A percentile compares a stretch with the other conserved stretches of the same genome.
Evolutionary conservation across 2,329 filamentous ascomycete species (phyloP).

Genomic region (Colletotrichum simmondsii): DNA sequence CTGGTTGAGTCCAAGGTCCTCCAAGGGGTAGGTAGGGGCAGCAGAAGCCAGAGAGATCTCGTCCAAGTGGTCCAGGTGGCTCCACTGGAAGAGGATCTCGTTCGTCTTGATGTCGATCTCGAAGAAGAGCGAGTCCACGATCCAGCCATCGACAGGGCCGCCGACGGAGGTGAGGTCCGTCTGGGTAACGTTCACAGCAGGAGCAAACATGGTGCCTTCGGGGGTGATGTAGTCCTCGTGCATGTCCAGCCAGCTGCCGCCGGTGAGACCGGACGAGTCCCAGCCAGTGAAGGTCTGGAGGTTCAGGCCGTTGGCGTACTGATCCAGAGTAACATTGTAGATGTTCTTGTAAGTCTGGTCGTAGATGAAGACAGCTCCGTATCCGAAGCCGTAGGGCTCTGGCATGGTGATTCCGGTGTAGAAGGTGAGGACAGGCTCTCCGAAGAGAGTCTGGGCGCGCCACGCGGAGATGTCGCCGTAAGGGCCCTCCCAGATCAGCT

Average conservation of each 20-base stretch:
- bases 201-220: constrained; percentile 52
- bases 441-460: constrained; percentile 42
- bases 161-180: constrained; percentile 41
- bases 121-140: constrained; percentile 50
- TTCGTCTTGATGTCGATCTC: constrained; percentile 54
- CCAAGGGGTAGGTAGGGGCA: constrained; percentile 34
- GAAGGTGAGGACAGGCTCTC: constrained; percentile 43
- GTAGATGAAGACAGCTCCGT: constrained; percentile 44
- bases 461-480: constrained; percentile 40
- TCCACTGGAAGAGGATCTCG: constrained; percentile 53
- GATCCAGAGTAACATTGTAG: constrained; percentile 16
- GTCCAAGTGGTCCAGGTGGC: constrained; percentile 45
- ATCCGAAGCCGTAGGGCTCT: constrained; percentile 42
- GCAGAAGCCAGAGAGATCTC: constrained; percentile 11
- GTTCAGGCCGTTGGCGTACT: constrained; percentile 8
- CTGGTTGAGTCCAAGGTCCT: constrained; percentile 39
- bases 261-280: constrained; percentile 10
- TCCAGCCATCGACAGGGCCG: constrained; percentile 40
- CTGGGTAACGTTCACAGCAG: constrained; percentile 46
- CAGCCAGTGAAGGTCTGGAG: constrained; percentile 18
- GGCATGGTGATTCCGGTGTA: constrained; percentile 41
- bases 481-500: constrained; percentile 41
- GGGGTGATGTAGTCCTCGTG: constrained; percentile 55
- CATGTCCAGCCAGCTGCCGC: constrained; percentile 38
- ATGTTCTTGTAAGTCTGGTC: constrained; percentile 42